Base-by-base conservation (phyloP, 2,329 filamentous ascomycete genomes). In the Aspergillus unguis region DNA sequence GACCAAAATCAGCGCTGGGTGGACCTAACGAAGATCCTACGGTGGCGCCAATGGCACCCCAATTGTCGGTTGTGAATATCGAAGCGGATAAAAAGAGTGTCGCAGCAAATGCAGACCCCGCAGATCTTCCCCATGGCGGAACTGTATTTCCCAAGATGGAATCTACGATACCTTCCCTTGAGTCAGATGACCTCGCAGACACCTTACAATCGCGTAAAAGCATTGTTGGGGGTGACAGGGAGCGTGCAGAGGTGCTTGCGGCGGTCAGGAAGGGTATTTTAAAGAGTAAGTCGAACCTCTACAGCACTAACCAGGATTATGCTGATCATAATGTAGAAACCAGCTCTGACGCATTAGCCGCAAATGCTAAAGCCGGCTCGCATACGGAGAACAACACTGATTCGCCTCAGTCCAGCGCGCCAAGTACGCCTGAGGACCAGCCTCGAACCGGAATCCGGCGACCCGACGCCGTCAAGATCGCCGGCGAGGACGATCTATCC, bases 201-300 rank as follows among this genome's bases (percentile, higher is more conserved):
- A 70, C 86, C 25, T 76, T 77, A 25, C 67, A 75, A 49, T 77
- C 85, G 10, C 84, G 92, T 59, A 92, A 89, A 77, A 97, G 91
- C 74, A 95, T 96, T 62, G 81, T 96, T 43, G 92, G 92, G 36
- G 88, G 90, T 28, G 94, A 97, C 60, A 87, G 80, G 65, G 94
- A 97, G 66, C 85, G 92, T 58, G 90, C 92, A 1, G 92, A 97
- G 68, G 88, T 96, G 11, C 81, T 97, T 40, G 90, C 92, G 23
- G 90, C 91, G 5, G 90, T 97, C 44, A 90, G 90, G 66, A 96
- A 96, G 75, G 94, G 94, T 44, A 99, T 99, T 45, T 73, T 99
- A 50, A 99, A 99, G 75, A 88, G 91, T 88, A 81, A 71, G 83
- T 72, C 37, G n/a, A 9, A 11, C n/a, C 5, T 2, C 2, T 25